Evolutionary conservation across 805 yeast genomes (phyloP).

Genomic region (Clavispora asparagi): DNA sequence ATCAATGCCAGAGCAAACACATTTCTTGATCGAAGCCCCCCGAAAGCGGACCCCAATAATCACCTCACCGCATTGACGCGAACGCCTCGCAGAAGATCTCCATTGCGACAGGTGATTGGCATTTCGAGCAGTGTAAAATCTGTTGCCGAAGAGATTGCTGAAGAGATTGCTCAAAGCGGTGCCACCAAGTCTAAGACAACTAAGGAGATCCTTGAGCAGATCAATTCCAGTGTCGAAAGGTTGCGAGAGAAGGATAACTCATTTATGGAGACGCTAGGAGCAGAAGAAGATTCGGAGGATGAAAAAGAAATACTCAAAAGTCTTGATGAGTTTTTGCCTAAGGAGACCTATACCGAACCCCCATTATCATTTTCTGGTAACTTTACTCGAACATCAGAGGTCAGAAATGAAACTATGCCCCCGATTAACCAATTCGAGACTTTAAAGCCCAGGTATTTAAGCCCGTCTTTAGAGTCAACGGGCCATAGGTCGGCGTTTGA

Average conservation of each 20-base stretch:
- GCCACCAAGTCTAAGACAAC: constrained; percentile 9
- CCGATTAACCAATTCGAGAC: no score
- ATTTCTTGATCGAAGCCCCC: neutral
- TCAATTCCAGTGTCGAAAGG: constrained; percentile 19
- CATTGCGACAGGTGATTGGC: constrained; percentile 8
- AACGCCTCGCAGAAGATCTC: constrained; percentile 13
- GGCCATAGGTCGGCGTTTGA: no score
- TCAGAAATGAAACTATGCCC: no score
- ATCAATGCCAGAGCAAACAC: neutral
- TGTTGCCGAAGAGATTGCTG: constrained; percentile 6
- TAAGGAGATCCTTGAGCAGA: constrained; percentile 21
- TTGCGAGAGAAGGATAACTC: constrained; percentile 10
- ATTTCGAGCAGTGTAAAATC: constrained; percentile 2
- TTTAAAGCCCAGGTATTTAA: no score
- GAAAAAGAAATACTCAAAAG: constrained; percentile 2
- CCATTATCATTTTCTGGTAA: neutral
- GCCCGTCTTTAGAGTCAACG: no score
- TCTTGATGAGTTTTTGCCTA: constrained; percentile 1
- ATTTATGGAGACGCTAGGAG: constrained; percentile 4
- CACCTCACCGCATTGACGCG: neutral
- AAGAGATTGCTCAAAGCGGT: constrained; percentile 10
- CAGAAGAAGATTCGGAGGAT: neutral
- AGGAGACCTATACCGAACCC: neutral
- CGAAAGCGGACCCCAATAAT: neutral
- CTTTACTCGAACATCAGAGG: no score